Percentiles rank a stretch among this genome's conserved stretches.
Evolutionary conservation across 2,329 filamentous ascomycete genomes (phyloP).

Genomic region (Eutypella sp.): DNA sequence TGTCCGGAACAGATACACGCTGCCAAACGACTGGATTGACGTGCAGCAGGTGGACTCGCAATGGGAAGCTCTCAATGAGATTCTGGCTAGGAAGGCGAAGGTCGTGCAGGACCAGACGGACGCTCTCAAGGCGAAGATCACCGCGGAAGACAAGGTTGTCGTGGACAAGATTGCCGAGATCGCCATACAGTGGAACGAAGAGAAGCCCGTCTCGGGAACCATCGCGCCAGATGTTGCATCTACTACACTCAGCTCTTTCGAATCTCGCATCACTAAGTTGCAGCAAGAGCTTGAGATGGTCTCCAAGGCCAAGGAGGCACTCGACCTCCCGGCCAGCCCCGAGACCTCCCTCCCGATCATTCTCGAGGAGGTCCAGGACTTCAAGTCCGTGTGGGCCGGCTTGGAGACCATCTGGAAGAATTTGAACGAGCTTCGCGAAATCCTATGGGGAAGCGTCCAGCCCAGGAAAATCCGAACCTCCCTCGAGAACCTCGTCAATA

Average conservation of each 20-base stretch:
- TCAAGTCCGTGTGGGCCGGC: constrained; percentile 97
- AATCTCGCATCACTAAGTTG: constrained; percentile 76
- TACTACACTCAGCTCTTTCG: constrained; percentile 74
- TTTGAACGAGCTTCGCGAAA: constrained; percentile 87
- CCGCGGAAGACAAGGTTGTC: constrained; percentile 87
- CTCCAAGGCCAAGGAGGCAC: constrained; percentile 90
- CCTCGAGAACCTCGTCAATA: constrained; percentile 89
- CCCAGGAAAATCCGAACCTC: constrained; percentile 86
- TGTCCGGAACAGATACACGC: constrained; percentile 86
- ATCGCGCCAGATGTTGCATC: constrained; percentile 88
- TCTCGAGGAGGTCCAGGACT: constrained; percentile 94
- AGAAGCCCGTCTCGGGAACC: constrained; percentile 93
- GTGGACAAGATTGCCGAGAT: constrained; percentile 83
- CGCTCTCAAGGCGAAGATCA: constrained; percentile 88
- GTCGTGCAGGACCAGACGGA: constrained; percentile 96
- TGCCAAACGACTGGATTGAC: constrained; percentile 88
- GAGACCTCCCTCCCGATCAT: constrained; percentile 81
- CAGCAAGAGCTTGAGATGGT: constrained; percentile 91
- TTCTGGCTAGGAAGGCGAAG: constrained; percentile 86
- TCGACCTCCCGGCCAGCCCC: constrained; percentile 76
- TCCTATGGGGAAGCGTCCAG: constrained; percentile 91
- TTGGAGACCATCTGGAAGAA: constrained; percentile 96
- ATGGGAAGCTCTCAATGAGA: constrained; percentile 90
- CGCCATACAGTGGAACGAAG: constrained; percentile 83
- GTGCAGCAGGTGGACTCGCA: constrained; percentile 95